Evolutionary conservation across 2,329 filamentous ascomycete species (phyloP), one percentile per base, ranked within the genome.

Genomic region (Ascochyta koolunga): DNA sequence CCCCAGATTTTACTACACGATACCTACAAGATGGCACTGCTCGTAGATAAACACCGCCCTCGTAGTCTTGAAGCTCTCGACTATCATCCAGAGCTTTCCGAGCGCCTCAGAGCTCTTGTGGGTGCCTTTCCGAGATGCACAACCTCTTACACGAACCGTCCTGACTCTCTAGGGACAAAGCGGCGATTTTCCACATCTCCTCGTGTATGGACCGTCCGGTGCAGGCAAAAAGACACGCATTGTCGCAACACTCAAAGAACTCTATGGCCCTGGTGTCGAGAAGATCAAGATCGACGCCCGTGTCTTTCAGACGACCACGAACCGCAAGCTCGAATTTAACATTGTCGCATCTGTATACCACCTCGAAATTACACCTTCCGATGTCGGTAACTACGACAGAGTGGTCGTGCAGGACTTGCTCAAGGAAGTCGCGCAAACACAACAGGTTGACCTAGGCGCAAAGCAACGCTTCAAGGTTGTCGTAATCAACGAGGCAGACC

Each of bases 261-360:
- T 99, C 7, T 99, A 95, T 76, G 95, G 95, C 0, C 88, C 93
- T 0, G 93, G 95, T 37, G 95, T 96, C n/a, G 96, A 99, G 72
- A 98, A 97, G 83, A 99, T 99, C 83, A 98, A 98, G 80, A 98
- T 99, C 77, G 95, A 99, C 73, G 91, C 92, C 11, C 90, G 95
- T 61, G 89, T 97, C 54, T 99, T 99, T 80, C 93, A 96, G 77
- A 98, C 95, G 1, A 93, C 87, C 19, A 89, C 89, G 71, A 98
- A 96, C 76, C 91, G 95, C 73, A 99, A 99, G 78, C 88, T 99
- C 67, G 95, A 99, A 78, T 99, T 99, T 84, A 99, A 97, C 79
- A 96, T 99, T 61, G 95, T 99, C 49, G 88, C 93, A 38, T 98
- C 93, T 0, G 87, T 97, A 60, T 99, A 99, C 78, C 95, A 99